Conservation (phyloP, 441 rosid species). For the Syzygium syzygioides region DNA sequence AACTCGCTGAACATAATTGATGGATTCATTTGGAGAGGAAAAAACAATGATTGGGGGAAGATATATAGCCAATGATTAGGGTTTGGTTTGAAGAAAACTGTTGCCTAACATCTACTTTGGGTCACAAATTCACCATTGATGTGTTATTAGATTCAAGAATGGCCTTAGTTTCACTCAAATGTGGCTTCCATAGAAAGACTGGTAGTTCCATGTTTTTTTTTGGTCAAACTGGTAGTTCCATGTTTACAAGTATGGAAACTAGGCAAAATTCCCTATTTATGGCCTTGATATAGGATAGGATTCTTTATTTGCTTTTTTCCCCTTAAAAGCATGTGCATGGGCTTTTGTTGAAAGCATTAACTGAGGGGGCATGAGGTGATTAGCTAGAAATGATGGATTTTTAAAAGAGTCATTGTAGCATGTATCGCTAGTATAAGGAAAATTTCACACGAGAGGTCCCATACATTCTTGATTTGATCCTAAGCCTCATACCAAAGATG, state of each 20-base stretch:
- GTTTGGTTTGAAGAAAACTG: neutral
- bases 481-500: neutral
- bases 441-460: neutral
- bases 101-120: too few relatives aligned
- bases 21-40: neutral
- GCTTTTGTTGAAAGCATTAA: neutral
- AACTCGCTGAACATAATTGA: neutral
- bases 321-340: neutral
- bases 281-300: neutral
- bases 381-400: neutral
- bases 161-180: neutral
- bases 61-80: neutral
- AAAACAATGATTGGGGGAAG: too few relatives aligned
- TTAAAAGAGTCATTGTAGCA: neutral
- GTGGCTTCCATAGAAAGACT: neutral
- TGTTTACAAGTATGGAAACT: neutral
- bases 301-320: neutral
- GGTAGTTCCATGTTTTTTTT: neutral
- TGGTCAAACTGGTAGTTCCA: neutral
- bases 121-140: neutral
- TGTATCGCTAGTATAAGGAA: neutral
- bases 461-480: neutral
- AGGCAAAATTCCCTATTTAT: neutral
- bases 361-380: neutral
- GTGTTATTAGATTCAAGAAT: neutral